Conservation (phyloP, 1,139 yeast species). For the Taiozyma onychis region DNA sequence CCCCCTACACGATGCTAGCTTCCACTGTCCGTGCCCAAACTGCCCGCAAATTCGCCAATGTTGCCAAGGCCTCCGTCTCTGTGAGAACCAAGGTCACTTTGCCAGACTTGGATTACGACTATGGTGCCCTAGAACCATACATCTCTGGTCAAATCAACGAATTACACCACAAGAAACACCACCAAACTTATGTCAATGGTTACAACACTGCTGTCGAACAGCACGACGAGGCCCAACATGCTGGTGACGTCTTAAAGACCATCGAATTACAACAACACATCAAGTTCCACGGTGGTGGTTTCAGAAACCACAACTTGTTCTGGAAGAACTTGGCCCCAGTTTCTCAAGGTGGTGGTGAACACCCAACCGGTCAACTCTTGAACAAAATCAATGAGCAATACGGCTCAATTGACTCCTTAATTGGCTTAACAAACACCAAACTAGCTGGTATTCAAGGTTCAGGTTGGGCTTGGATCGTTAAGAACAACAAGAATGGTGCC, state of each 20-base stretch:
- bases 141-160: constrained; percentile 89
- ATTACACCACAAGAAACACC: constrained; percentile 88
- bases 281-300: constrained; percentile 96
- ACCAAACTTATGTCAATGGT: constrained; percentile 89
- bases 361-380: constrained; percentile 58
- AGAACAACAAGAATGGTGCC: constrained; percentile 76
- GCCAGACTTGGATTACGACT: constrained; percentile 86
- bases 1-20: neutral
- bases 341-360: constrained; percentile 80
- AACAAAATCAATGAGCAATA: constrained; percentile 61
- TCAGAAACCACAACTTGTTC: constrained; percentile 78
- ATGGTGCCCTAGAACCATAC: constrained; percentile 83
- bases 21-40: constrained; percentile 3
- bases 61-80: constrained; percentile 1
- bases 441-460: constrained; percentile 95
- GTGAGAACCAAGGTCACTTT: constrained; percentile 63
- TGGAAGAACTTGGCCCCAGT: constrained; percentile 90
- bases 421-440: constrained; percentile 62
- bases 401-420: constrained; percentile 75
- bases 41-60: neutral
- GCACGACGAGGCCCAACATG: constrained; percentile 61
- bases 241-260: constrained; percentile 60
- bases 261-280: constrained; percentile 73
- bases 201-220: constrained; percentile 81
- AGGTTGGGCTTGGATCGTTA: constrained; percentile 96